Percentiles rank a stretch among this genome's conserved stretches.
phyloP scores from a whole-genome alignment of 2,329 filamentous ascomycete species.

The Botrytis medusae region DNA sequence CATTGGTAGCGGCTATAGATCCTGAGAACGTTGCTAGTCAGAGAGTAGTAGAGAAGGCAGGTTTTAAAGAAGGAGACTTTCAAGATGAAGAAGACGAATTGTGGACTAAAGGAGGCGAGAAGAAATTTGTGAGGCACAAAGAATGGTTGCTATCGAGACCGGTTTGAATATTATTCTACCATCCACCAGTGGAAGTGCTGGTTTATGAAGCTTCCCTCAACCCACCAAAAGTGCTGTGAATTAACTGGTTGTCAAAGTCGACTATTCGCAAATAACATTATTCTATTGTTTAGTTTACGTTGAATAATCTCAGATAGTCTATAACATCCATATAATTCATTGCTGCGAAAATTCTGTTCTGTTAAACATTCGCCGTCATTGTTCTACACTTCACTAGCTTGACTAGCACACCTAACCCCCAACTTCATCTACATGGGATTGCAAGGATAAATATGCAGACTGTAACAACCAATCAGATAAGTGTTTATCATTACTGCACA shows the following conservation, averaged over 20 bases:
- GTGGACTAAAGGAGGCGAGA: neutral
- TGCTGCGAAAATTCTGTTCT: neutral
- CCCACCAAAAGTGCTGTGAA: no score
- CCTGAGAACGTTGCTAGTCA: constrained; percentile 31
- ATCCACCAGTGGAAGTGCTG: neutral
- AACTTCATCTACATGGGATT: neutral
- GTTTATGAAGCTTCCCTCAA: neutral
- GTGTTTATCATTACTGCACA: neutral
- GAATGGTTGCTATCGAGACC: constrained; percentile 13
- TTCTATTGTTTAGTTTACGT: neutral
- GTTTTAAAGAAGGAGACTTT: constrained; percentile 28
- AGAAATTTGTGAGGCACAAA: constrained; percentile 6
- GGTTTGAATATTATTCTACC: neutral
- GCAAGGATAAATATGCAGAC: neutral
- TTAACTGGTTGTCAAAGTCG: neutral
- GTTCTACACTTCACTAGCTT: neutral
- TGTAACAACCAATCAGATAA: neutral
- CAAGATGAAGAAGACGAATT: constrained; percentile 20
- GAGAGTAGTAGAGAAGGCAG: constrained; percentile 29
- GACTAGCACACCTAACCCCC: neutral
- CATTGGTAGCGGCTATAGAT: constrained; percentile 24
- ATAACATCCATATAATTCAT: neutral
- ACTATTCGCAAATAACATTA: neutral
- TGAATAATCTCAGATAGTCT: neutral
- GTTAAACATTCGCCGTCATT: neutral